Evolutionary conservation across 129 eudicot species (phyloP).

Genomic region (Tagetes patula): DNA sequence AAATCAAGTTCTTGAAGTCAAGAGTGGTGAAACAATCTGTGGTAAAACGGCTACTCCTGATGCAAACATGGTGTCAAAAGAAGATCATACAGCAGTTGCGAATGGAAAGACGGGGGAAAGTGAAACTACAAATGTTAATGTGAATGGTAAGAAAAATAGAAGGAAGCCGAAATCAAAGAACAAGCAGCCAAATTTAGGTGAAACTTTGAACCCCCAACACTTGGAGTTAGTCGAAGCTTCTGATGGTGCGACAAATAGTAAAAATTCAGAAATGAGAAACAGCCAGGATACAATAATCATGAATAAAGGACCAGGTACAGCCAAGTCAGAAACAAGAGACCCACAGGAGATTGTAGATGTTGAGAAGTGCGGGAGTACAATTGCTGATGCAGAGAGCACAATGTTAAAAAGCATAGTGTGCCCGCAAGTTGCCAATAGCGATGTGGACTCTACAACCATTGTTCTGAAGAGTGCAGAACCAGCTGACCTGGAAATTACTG

Average conservation of each 20-base stretch:
- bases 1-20: background rate
- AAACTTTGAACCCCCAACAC: constrained; percentile 11
- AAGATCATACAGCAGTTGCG: background rate
- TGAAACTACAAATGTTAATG: constrained; percentile 14
- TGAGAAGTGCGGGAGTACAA: constrained; percentile 16
- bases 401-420: background rate
- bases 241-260: constrained; percentile 16
- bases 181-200: background rate
- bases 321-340: constrained; percentile 1
- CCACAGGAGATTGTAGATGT: background rate
- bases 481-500: background rate
- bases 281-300: background rate
- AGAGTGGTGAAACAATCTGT: background rate
- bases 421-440: constrained; percentile 17
- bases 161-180: background rate
- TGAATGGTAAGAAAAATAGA: constrained; percentile 14
- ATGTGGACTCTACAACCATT: constrained; percentile 9
- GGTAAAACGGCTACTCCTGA: background rate
- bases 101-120: background rate
- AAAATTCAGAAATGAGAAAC: constrained; percentile 15
- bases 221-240: background rate
- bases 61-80: constrained; percentile 1
- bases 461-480: background rate
- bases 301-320: constrained; percentile 6
- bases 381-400: background rate